Percentiles rank a stretch among this genome's conserved stretches.
phyloP scores from a whole-genome alignment of 805 yeast species.

The Metschnikowia lachancei region DNA sequence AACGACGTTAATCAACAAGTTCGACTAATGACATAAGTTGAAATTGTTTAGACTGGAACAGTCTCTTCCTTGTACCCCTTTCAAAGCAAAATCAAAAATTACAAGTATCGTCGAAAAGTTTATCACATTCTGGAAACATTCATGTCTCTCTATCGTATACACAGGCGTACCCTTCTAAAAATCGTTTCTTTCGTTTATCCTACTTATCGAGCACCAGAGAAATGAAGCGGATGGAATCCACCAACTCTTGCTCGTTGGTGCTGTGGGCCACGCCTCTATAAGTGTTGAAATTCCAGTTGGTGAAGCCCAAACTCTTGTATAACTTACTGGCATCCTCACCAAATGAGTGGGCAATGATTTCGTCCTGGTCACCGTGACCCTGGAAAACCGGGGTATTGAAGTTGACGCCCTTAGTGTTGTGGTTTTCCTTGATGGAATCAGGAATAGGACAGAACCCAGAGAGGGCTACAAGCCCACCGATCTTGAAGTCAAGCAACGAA shows the following conservation, averaged over 20 bases:
- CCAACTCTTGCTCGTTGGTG: constrained; percentile 63
- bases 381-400: constrained; percentile 73
- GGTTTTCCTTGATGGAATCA: constrained; percentile 16
- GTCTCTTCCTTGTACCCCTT: too few relatives aligned
- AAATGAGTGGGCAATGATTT: constrained; percentile 47
- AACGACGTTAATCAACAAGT: too few relatives aligned
- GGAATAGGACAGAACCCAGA: constrained; percentile 67
- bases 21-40: too few relatives aligned
- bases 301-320: constrained; percentile 47
- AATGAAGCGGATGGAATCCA: constrained; percentile 44
- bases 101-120: too few relatives aligned
- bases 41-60: too few relatives aligned
- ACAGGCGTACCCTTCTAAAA: too few relatives aligned
- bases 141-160: too few relatives aligned
- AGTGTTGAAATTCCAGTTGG: constrained; percentile 40
- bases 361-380: constrained; percentile 84
- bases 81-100: too few relatives aligned
- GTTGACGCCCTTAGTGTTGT: constrained; percentile 40
- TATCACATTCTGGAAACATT: too few relatives aligned
- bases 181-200: background rate
- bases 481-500: constrained; percentile 51
- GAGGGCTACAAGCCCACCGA: constrained; percentile 75
- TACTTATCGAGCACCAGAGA: constrained; percentile 21
- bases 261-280: constrained; percentile 70
- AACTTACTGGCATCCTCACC: constrained; percentile 45